Evolutionary conservation across 768 basidiomycete genomes (phyloP).

Genomic region (Saitozyma podzolica): DNA sequence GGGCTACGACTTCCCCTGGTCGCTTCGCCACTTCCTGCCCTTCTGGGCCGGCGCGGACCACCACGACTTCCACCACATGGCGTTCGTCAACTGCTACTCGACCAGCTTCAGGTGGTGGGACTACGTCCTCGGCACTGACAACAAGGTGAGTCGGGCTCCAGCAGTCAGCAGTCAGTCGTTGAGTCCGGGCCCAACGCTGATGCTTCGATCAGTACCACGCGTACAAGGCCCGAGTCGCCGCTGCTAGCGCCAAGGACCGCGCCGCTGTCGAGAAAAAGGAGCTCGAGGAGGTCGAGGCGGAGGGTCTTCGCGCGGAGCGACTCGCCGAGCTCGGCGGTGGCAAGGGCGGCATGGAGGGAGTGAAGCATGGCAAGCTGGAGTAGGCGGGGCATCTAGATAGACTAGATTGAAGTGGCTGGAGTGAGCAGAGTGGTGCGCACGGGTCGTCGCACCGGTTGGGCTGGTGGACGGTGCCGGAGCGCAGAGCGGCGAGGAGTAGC

Average conservation of each 20-base stretch:
- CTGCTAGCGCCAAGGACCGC: conserved; percentile 54
- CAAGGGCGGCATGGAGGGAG: conserved; percentile 36
- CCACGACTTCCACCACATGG: conserved; percentile 97
- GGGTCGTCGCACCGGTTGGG: too few species aligned
- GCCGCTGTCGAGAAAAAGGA: conserved; percentile 68
- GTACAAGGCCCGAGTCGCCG: conserved; percentile 68
- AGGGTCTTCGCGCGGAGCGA: conserved; percentile 64
- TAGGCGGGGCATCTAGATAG: conserved; percentile 8
- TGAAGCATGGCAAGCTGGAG: conserved; percentile 40
- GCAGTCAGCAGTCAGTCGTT: background rate
- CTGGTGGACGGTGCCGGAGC: too few species aligned
- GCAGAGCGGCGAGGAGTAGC: too few species aligned
- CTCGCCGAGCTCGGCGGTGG: conserved; percentile 38
- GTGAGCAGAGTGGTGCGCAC: background rate
- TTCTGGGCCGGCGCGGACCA: conserved; percentile 69
- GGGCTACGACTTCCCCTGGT: conserved; percentile 99
- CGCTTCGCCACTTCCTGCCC: conserved; percentile 82
- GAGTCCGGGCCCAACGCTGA: background rate
- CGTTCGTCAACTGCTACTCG: conserved; percentile 65
- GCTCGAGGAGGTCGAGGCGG: conserved; percentile 75
- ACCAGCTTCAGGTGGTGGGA: conserved; percentile 92
- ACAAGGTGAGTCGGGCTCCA: conserved; percentile 55
- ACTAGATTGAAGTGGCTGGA: conserved; percentile 1
- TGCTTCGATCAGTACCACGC: conserved; percentile 62
- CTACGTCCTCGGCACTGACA: conserved; percentile 81